Base-by-base conservation (phyloP, 192 early-diverging fungal species). In the Linnemannia exigua region DNA sequence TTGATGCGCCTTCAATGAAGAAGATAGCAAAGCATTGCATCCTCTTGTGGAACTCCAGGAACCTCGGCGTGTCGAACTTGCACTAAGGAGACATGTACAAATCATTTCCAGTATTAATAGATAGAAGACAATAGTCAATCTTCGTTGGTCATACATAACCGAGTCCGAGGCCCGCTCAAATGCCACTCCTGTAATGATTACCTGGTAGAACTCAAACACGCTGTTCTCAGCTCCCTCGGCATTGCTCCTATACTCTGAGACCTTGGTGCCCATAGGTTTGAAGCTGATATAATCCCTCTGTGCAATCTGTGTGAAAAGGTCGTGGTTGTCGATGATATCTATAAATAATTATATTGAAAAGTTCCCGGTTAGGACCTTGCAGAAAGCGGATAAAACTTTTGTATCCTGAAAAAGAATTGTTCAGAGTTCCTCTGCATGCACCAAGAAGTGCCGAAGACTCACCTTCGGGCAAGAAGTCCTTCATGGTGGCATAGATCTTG, bases 1-100 rank as follows among this genome's bases (percentile, higher is more conserved):
- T 96, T 66, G 93, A 94, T 28, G 95, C 95, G 17, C 97, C 98
- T 79, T 99, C 98, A 48, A 99, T 97, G 71, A 93, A 97, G 54
- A 95, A 95, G 50, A 97, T 89, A 16, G 95, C 80, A 82, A 99
- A 94, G 38, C 92, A 81, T 74, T 97, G 97, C 77, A 98, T 83
- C 44, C 95, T 88, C 66, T 87, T 90, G 84, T 99, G 96, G 81
- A 95, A 97, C 48, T 93, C 92, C 71, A 91, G 81, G 75, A 97
- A 96, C 51, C 90, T 87, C 2, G 89, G 91, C 19, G 91, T 93
- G 22, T 87, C 75, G 77, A 99, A 97, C 0, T 84, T 89, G 38
- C 89, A 79, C 95, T 89, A 68, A 14, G 14, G 67, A 51, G 8
- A 1, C 22, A 12, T 31, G 3, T 63, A 8, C 5, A 41, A 76